Conservation (phyloP, 1,284 basidiomycete genomes). For the Mycosarcoma maydis region DNA sequence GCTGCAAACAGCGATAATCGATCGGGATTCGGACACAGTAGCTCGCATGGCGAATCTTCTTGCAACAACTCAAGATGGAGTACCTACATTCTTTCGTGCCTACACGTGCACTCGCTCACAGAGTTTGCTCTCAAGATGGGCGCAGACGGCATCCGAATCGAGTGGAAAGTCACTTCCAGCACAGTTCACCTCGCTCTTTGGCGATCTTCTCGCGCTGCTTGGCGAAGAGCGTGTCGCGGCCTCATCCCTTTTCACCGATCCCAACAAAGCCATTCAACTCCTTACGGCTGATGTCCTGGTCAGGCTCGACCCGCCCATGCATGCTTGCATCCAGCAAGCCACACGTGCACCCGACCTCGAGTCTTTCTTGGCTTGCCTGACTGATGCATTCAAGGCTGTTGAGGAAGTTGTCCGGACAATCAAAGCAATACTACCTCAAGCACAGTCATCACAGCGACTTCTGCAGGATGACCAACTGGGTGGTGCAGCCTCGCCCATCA, state of each 20-base stretch:
- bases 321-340: conserved; percentile 17
- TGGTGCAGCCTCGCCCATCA: conserved; percentile 9
- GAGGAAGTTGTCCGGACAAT: conserved; percentile 26
- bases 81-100: conserved; percentile 19
- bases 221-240: conserved; percentile 46
- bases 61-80: conserved; percentile 14
- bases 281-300: conserved; percentile 23
- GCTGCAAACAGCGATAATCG: conserved; percentile 20
- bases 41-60: conserved; percentile 23
- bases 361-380: conserved; percentile 17
- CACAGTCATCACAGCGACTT: not conserved
- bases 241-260: conserved; percentile 31
- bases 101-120: conserved; percentile 32
- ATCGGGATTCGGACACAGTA: conserved; percentile 13
- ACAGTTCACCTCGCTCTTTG: conserved; percentile 22
- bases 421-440: conserved; percentile 16
- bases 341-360: conserved; percentile 25
- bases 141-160: conserved; percentile 18
- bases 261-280: conserved; percentile 20
- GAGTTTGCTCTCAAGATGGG: conserved; percentile 26
- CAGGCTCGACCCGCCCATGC: conserved; percentile 37
- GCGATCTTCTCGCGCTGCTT: conserved; percentile 37
- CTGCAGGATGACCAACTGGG: conserved; percentile 9
- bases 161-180: conserved; percentile 20
- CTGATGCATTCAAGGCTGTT: conserved; percentile 28